Percentiles rank a stretch among this genome's conserved stretches.
Evolutionary conservation across 208 protist species (phyloP).

Genomic region (Kentomonas sorsogonicus): DNA sequence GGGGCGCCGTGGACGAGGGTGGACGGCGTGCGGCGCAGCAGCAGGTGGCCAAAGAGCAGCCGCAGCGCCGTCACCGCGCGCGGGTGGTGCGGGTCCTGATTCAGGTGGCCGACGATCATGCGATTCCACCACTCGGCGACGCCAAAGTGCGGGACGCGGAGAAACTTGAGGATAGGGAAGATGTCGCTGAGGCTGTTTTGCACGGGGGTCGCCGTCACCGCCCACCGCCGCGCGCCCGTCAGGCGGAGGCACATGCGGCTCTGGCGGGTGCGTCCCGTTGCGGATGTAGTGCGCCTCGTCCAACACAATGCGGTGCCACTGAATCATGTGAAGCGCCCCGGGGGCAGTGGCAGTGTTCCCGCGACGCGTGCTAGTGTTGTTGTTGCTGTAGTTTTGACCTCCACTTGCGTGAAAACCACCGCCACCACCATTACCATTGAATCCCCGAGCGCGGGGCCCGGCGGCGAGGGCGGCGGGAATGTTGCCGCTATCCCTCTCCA

Average conservation of each 20-base stretch:
- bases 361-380: background rate
- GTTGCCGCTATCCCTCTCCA: too few species aligned
- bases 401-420: background rate
- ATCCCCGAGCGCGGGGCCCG: too few species aligned
- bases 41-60: constrained; percentile 43
- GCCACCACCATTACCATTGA: too few species aligned
- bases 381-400: background rate
- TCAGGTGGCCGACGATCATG: constrained; percentile 52
- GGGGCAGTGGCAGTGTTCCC: too few species aligned
- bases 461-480: too few species aligned
- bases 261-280: constrained; percentile 47
- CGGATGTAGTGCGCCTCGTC: constrained; percentile 89
- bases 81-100: constrained; percentile 32
- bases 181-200: constrained; percentile 73
- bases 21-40: constrained; percentile 58
- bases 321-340: constrained; percentile 63
- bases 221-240: constrained; percentile 42
- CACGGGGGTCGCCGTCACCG: constrained; percentile 51
- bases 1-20: constrained; percentile 34
- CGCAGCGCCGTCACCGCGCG: constrained; percentile 42
- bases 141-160: constrained; percentile 63
- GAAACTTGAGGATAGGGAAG: constrained; percentile 57
- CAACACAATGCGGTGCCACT: constrained; percentile 85
- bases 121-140: constrained; percentile 56
- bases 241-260: constrained; percentile 43